phyloP scores from a whole-genome alignment of 1,284 basidiomycete genomes.

The Puccinia triticina region DNA sequence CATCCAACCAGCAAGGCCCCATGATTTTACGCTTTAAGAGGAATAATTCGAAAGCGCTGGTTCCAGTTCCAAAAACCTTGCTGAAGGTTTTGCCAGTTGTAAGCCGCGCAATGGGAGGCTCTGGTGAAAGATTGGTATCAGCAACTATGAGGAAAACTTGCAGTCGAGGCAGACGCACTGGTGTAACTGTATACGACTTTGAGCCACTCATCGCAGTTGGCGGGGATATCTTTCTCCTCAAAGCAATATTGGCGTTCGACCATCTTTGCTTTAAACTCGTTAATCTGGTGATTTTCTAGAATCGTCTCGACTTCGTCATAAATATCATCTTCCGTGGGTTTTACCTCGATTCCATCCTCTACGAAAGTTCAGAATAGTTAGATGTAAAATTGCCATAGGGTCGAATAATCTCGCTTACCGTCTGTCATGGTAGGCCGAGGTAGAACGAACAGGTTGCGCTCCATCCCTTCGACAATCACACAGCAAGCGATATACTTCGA shows the following conservation, averaged over 20 bases:
- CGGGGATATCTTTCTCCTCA: conserved; percentile 79
- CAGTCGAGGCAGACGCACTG: conserved; percentile 64
- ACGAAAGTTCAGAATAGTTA: background rate
- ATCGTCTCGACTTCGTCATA: conserved; percentile 82
- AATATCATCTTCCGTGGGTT: conserved; percentile 67
- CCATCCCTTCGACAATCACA: conserved; percentile 78
- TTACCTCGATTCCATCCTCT: conserved; percentile 54
- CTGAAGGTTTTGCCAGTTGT: conserved; percentile 81
- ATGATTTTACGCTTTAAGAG: conserved; percentile 95
- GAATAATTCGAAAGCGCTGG: conserved; percentile 90
- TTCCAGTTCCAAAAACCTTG: conserved; percentile 88
- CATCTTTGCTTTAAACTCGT: conserved; percentile 69
- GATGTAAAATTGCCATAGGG: too few relatives aligned
- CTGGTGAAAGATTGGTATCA: conserved; percentile 57
- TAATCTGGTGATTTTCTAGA: conserved; percentile 72
- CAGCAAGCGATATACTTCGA: conserved; percentile 81
- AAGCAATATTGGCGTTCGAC: conserved; percentile 93
- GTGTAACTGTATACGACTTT: conserved; percentile 86
- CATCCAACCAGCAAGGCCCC: conserved; percentile 95
- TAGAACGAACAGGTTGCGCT: conserved; percentile 92
- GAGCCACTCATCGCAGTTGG: conserved; percentile 80
- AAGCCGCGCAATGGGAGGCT: conserved; percentile 66
- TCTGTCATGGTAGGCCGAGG: conserved; percentile 71
- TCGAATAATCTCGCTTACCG: conserved; percentile 62
- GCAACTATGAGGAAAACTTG: background rate